A percentile compares a stretch with the other conserved stretches of the same genome.
Evolutionary conservation across 495 filamentous ascomycete species (phyloP).

Genomic region (Penicillium goetzii): DNA sequence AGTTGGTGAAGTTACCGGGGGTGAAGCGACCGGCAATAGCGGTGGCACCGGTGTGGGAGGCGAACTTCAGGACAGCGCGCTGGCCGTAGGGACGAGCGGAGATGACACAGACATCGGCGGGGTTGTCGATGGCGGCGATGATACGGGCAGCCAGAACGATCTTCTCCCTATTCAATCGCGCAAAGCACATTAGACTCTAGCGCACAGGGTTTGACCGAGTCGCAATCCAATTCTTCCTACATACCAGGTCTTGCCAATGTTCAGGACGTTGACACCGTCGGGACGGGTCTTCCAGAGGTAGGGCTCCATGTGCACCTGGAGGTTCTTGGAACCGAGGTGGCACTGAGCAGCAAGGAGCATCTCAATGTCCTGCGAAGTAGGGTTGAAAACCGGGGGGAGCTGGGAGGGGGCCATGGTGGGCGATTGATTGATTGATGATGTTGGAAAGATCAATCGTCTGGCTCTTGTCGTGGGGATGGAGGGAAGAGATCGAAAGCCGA

Average conservation of each 20-base stretch:
- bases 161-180: constrained; percentile 80
- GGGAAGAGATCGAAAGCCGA: constrained; percentile 43
- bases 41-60: constrained; percentile 92
- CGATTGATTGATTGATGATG: constrained; percentile 57
- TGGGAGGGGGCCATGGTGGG: constrained; percentile 91
- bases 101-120: constrained; percentile 97
- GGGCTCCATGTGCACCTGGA: constrained; percentile 98
- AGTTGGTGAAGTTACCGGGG: constrained; percentile 99
- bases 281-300: constrained; percentile 99
- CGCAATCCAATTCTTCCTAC: constrained; percentile 27
- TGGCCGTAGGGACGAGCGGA: constrained; percentile 99
- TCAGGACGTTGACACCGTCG: constrained; percentile 97
- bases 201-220: not conserved
- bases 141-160: constrained; percentile 97
- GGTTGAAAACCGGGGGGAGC: constrained; percentile 87
- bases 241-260: constrained; percentile 99
- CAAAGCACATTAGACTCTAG: constrained; percentile 32
- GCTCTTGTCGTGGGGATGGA: constrained; percentile 54
- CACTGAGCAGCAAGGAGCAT: constrained; percentile 95
- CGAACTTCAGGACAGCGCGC: constrained; percentile 99
- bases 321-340: constrained; percentile 98
- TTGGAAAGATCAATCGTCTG: constrained; percentile 58
- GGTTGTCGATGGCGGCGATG: constrained; percentile 98
- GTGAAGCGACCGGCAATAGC: constrained; percentile 99
- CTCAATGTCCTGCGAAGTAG: constrained; percentile 90